phyloP scores from a whole-genome alignment of 2,329 filamentous ascomycete genomes.

The Corinectria fuckeliana region DNA sequence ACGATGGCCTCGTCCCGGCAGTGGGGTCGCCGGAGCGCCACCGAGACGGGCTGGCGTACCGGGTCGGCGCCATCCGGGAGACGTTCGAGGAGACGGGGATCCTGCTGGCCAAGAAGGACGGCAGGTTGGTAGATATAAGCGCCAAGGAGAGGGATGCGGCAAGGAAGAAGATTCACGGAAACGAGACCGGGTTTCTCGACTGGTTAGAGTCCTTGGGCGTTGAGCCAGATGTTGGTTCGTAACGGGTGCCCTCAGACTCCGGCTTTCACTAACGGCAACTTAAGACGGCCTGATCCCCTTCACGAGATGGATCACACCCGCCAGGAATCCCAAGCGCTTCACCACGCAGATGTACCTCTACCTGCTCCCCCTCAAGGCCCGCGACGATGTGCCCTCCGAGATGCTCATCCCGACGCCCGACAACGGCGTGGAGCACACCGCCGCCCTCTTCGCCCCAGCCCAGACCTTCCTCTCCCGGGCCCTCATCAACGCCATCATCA shows the following conservation, averaged over 20 bases:
- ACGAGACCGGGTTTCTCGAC: constrained; percentile 68
- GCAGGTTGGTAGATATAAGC: constrained; percentile 65
- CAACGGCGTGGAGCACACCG: constrained; percentile 69
- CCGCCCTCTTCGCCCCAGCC: constrained; percentile 78
- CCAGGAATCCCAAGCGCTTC: constrained; percentile 75
- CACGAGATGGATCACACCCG: constrained; percentile 90
- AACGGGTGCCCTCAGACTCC: neutral
- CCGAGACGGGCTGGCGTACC: constrained; percentile 73
- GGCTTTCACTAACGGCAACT: constrained; percentile 12
- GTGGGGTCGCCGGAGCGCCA: constrained; percentile 64
- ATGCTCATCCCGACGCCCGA: constrained; percentile 74
- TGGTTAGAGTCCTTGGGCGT: constrained; percentile 67
- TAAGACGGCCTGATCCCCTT: constrained; percentile 76
- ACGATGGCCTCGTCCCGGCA: constrained; percentile 69
- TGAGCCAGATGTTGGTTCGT: constrained; percentile 68
- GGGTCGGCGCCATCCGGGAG: constrained; percentile 85
- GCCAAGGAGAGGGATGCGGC: constrained; percentile 68
- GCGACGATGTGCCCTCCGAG: constrained; percentile 45
- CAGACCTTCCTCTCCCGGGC: constrained; percentile 73
- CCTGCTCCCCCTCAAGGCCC: constrained; percentile 70
- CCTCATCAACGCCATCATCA: constrained; percentile 70
- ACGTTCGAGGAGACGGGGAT: constrained; percentile 96
- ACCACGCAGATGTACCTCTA: constrained; percentile 98
- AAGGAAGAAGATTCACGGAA: constrained; percentile 71
- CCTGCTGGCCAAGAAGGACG: constrained; percentile 68